Percentiles rank a stretch among this genome's conserved stretches.
phyloP scores from a whole-genome alignment of 306 rosid genomes.

The Hylodesmum podocarpum region DNA sequence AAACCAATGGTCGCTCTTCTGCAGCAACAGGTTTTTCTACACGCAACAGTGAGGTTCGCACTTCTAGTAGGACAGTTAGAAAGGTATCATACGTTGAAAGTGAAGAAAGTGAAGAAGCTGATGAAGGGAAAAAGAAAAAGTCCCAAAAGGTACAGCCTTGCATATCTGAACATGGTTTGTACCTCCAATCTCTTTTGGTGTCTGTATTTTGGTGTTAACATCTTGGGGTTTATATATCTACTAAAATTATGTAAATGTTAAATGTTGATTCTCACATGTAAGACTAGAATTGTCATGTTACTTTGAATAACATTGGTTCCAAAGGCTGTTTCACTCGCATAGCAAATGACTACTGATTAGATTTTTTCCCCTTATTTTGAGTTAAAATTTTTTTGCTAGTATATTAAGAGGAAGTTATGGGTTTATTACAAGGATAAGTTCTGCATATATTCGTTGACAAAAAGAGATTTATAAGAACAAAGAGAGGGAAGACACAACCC shows the following conservation, averaged over 20 bases:
- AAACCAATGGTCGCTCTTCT: conserved; percentile 56
- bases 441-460: neutral
- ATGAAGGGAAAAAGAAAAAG: conserved; percentile 92
- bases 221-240: conserved; percentile 14
- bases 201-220: conserved; percentile 18
- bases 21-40: conserved; percentile 43
- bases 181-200: conserved; percentile 8
- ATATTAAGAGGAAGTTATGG: neutral
- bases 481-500: neutral
- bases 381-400: neutral
- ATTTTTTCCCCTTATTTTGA: neutral
- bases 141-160: conserved; percentile 66
- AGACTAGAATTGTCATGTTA: neutral
- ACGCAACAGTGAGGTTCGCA: conserved; percentile 75
- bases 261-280: neutral
- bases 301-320: neutral
- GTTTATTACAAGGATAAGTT: neutral
- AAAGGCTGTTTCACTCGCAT: conserved; percentile 5
- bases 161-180: conserved; percentile 14
- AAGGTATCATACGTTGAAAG: conserved; percentile 99
- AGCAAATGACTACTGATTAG: neutral
- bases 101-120: conserved; percentile 91
- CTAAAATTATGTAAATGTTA: neutral
- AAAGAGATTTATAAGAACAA: neutral
- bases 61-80: conserved; percentile 82